Evolutionary conservation across 164 flowering plant species (phyloP), one percentile per base, ranked within the genome.

Genomic region (Magnolia officinalis): DNA sequence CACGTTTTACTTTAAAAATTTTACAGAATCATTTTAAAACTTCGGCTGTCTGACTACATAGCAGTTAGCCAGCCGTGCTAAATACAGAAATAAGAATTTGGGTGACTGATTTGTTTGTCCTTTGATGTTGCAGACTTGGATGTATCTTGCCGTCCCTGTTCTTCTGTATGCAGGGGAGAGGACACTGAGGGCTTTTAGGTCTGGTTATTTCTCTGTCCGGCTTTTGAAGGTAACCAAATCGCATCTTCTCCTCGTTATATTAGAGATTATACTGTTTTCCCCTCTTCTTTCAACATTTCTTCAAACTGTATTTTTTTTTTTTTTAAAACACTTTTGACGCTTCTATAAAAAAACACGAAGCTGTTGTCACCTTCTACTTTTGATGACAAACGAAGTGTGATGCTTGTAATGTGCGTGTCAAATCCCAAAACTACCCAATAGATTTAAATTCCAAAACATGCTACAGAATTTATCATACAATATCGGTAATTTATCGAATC

Each of bases 101-200:
- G 9, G 2, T 70, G 19, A 68, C 50, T 75, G 7, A 66, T 23
- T 9, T 11, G n/a, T 50, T 13, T 19, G 8, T 71, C 19, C 8
- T 72, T 29, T 70, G 11, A 13, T 18, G 80, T 80, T 83, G 81
- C 92, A 96, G 99, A 92, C 99, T 63, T 96, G 99, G 99, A 96
- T 96, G 99, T 94, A 89, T 81, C 88, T 96, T 71, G 83, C 92
- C 6, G 89, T 92, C 66, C 99, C 98, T 66, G 90, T 96, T 58
- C 69, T 90, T 29, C 85, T 94, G 6, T 96, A 93, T 82, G 92
- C 91, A 37, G 94, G 94, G 76, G 98, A 96, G 79, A 89, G 98
- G 78, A 90, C 86, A 24, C 87, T 94, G 45, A 88, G 99, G 84
- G 89, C 83, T 74, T 91, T 93, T 72, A 86, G 99, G 68, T 93